Evolutionary conservation across 2,329 filamentous ascomycete genomes (phyloP).

Genomic region (Lasiodiplodia citricola): DNA sequence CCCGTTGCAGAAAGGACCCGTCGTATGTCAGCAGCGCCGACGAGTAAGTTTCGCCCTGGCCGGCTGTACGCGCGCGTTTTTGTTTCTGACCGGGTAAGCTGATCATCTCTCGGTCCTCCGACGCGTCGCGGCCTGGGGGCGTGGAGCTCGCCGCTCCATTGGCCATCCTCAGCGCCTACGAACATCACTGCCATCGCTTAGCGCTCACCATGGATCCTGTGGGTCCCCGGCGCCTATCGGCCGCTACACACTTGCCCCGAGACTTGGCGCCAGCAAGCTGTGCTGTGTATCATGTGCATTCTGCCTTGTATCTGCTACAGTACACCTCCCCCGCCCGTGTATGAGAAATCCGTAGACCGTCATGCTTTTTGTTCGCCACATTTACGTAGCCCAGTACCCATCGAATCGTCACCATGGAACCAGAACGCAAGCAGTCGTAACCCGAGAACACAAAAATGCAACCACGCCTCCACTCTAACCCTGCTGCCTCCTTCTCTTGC

Average conservation of each 20-base stretch:
- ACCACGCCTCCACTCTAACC: slow-evolving; percentile 58
- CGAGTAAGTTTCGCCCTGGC: background rate
- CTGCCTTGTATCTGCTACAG: slow-evolving; percentile 19
- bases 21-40: background rate
- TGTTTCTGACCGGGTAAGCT: slow-evolving; percentile 16
- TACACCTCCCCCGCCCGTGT: slow-evolving; percentile 7
- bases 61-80: slow-evolving; percentile 8
- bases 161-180: slow-evolving; percentile 14
- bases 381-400: slow-evolving; percentile 4
- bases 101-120: slow-evolving; percentile 4
- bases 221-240: slow-evolving; percentile 12
- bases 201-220: slow-evolving; percentile 12
- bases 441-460: background rate
- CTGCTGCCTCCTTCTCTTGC: slow-evolving; percentile 95
- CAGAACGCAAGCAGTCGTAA: slow-evolving; percentile 6
- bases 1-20: background rate
- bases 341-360: background rate
- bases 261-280: background rate
- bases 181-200: slow-evolving; percentile 13
- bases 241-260: background rate
- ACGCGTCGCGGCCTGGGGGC: slow-evolving; percentile 21
- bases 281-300: slow-evolving; percentile 10
- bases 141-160: slow-evolving; percentile 1
- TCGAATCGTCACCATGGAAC: slow-evolving; percentile 12
- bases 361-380: slow-evolving; percentile 23